These are phyloP conservation scores for Hyaloscypha bicolor DNA, from an alignment of 495 filamentous ascomycete species.

Conservation along the genomic window DNA sequence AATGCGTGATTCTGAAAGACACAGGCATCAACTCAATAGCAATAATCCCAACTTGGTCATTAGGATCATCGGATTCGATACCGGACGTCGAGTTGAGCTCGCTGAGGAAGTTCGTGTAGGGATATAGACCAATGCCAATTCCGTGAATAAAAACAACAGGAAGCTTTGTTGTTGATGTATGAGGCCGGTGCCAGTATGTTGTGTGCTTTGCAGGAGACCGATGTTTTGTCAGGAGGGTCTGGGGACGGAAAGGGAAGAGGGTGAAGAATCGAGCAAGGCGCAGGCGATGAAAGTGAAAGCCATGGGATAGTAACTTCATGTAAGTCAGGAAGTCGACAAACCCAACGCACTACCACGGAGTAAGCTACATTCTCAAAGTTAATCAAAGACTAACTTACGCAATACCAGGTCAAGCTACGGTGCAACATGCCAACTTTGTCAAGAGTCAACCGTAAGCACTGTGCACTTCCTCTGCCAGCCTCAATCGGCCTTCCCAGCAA, in stretches of 20 bases:
- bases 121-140: constrained; percentile 68
- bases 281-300: constrained; percentile 45
- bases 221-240: constrained; percentile 42
- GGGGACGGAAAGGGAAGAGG: constrained; percentile 57
- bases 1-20: constrained; percentile 58
- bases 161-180: constrained; percentile 52
- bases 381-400: constrained; percentile 41
- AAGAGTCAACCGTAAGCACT: constrained; percentile 62
- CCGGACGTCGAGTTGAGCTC: constrained; percentile 46
- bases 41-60: constrained; percentile 61
- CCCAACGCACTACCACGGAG: constrained; percentile 34
- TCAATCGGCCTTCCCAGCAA: constrained; percentile 49
- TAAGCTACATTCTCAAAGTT: constrained; percentile 1
- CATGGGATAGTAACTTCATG: constrained; percentile 39
- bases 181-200: constrained; percentile 66
- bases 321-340: constrained; percentile 53
- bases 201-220: constrained; percentile 50
- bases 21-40: constrained; percentile 67
- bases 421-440: constrained; percentile 63
- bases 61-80: constrained; percentile 24
- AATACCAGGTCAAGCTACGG: constrained; percentile 66
- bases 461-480: constrained; percentile 54
- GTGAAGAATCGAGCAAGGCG: constrained; percentile 37
- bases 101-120: constrained; percentile 59
- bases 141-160: constrained; percentile 71